These are phyloP conservation scores for Pinus albicaulis DNA, from an alignment of 75 land plant species.

Conservation along the genomic window DNA sequence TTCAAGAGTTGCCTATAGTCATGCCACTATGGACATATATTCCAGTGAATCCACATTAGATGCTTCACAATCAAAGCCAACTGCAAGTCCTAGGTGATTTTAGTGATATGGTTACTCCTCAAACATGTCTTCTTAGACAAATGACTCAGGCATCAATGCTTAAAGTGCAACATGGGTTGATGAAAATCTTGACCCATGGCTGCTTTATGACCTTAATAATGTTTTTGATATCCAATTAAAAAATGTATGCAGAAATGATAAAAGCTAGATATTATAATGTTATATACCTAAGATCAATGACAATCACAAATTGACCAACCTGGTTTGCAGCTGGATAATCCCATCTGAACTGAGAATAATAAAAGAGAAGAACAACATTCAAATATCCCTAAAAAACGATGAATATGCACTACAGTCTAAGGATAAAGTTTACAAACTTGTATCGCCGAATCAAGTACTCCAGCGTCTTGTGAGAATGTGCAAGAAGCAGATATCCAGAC, in stretches of 20 bases:
- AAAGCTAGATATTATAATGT: not conserved
- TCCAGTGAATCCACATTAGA: too few relatives aligned
- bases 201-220: too few relatives aligned
- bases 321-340: not conserved
- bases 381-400: not conserved
- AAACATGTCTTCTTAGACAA: too few relatives aligned
- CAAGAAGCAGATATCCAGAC: conserved; percentile 55
- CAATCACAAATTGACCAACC: not conserved
- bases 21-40: too few relatives aligned
- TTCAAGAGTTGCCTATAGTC: too few relatives aligned
- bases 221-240: too few relatives aligned
- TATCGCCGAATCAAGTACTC: conserved; percentile 93
- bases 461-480: conserved; percentile 68
- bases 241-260: not conserved
- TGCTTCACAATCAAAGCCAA: too few relatives aligned
- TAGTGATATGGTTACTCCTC: too few relatives aligned
- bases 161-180: too few relatives aligned
- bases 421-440: conserved; percentile 48
- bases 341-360: not conserved
- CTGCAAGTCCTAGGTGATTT: too few relatives aligned
- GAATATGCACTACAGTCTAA: not conserved
- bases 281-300: not conserved
- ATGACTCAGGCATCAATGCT: too few relatives aligned
- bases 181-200: too few relatives aligned
- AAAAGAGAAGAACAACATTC: not conserved